Evolutionary conservation across 2,329 filamentous ascomycete species (phyloP), one percentile per base, ranked within the genome.

Genomic region (Colletotrichum sojae): DNA sequence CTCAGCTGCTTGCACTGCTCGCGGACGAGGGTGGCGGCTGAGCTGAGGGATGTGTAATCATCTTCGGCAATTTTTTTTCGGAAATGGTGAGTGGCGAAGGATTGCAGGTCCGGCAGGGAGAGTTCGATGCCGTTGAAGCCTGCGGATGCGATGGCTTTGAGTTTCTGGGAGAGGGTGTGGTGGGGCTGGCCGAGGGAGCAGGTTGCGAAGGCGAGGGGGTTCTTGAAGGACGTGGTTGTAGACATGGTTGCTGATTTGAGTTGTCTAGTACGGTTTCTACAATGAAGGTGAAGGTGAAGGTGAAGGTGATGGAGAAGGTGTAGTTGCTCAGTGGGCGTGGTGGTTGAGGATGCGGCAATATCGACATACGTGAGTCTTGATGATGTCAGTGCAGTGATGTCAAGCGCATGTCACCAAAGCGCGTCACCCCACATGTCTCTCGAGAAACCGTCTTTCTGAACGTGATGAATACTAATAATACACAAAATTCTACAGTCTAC

Each of bases 41-140:
- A 78, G 63, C 84, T 84, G 1, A 94, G 83, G 3, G 85, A 79
- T 18, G 86, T 80, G 73, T 90, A 94, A 75, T 93, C 87, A 51
- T 89, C 83, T 0, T 86, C 81, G 1, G 81, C 79, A 10, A 92
- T 82, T 4, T 87, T 78, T 8, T 40, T 66, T 12, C 87, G 81
- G 4, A 88, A 77, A 3, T 85, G 78, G 8, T 75, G 71, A 4
- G 81, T 82, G 4, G 89, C 91, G 73, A 92, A 93, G 6, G 86
- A 80, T 12, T 91, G 78, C 2, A 95, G 87, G 73, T 95, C 92
- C 0, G 91, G 90, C 81, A 94, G 93, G 0, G 90, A 90, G 8
- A 95, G 86, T 78, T 95, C 93, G 67, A 95, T 90, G 15, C 85
- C 91, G 12, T 84, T 80, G 77, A 94, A 94, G 2, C 90, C 90